Conservation (phyloP, 352 stramenopile genomes). For the Pythium pyrilobum region DNA sequence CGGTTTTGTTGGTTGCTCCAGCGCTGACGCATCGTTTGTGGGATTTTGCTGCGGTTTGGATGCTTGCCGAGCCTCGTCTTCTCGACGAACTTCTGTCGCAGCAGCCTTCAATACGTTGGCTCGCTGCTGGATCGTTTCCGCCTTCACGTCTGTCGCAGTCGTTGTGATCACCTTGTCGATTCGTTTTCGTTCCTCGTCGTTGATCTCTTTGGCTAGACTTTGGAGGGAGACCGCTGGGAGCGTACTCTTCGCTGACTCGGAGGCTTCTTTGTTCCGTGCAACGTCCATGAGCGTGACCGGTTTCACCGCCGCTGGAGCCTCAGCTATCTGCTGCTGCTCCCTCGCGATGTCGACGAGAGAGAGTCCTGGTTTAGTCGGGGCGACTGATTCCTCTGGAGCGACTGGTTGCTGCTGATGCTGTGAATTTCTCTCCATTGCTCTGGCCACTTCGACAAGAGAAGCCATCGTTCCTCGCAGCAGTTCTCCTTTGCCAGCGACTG, state of each 20-base stretch:
- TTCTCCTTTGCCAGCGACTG: background rate
- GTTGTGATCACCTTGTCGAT: slow-evolving; percentile 30
- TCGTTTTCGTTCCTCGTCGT: slow-evolving; percentile 30
- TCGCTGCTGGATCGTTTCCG: slow-evolving; percentile 24
- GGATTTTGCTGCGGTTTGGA: background rate
- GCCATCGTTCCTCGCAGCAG: no score
- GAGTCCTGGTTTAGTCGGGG: slow-evolving; percentile 10
- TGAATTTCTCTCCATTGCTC: slow-evolving; percentile 26
- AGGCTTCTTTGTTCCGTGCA: slow-evolving; percentile 22
- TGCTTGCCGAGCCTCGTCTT: slow-evolving; percentile 1
- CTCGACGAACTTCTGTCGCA: slow-evolving; percentile 10
- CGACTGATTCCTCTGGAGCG: background rate
- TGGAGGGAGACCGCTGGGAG: background rate
- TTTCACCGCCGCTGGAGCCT: slow-evolving; percentile 4
- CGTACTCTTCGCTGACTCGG: background rate
- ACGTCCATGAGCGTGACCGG: slow-evolving; percentile 40
- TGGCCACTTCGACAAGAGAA: slow-evolving; percentile 42
- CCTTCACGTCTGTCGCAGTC: slow-evolving; percentile 35
- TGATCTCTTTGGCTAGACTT: slow-evolving; percentile 41
- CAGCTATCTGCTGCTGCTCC: slow-evolving; percentile 8
- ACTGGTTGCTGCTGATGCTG: background rate
- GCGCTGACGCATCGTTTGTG: background rate
- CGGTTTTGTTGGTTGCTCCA: background rate
- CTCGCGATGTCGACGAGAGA: slow-evolving; percentile 36
- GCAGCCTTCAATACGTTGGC: slow-evolving; percentile 20